Percentiles rank a stretch among this genome's conserved stretches.
Evolutionary conservation across 345 rosid species (phyloP).

Genomic region (Salix caprea): DNA sequence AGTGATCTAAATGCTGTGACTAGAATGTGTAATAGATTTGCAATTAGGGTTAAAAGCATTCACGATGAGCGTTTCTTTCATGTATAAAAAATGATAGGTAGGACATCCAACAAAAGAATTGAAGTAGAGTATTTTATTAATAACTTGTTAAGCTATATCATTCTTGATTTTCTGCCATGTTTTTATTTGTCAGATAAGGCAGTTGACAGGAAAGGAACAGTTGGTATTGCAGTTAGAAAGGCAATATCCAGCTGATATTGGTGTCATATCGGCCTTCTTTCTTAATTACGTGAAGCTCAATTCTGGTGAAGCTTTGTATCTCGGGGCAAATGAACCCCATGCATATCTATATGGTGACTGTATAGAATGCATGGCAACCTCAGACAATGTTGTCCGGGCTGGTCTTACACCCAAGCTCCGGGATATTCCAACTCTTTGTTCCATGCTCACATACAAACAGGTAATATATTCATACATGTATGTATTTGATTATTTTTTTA

Average conservation of each 20-base stretch:
- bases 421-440: slow-evolving; percentile 79
- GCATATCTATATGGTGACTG: slow-evolving; percentile 90
- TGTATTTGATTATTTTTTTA: background rate
- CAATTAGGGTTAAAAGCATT: background rate
- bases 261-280: slow-evolving; percentile 82
- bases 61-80: background rate
- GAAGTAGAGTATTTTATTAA: background rate
- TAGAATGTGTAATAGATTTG: background rate
- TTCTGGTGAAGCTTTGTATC: slow-evolving; percentile 93
- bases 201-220: slow-evolving; percentile 77
- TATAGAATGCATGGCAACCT: slow-evolving; percentile 96
- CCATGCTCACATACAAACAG: slow-evolving; percentile 96
- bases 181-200: slow-evolving; percentile 49
- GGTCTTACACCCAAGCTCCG: slow-evolving; percentile 93
- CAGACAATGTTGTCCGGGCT: slow-evolving; percentile 97
- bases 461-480: slow-evolving; percentile 33
- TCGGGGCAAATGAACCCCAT: slow-evolving; percentile 94
- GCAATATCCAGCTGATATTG: slow-evolving; percentile 82
- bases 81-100: background rate
- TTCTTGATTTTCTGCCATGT: background rate
- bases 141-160: background rate
- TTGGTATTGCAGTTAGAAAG: slow-evolving; percentile 76
- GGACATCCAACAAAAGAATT: background rate
- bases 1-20: background rate
- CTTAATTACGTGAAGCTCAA: slow-evolving; percentile 85